Evolutionary conservation across 1,284 basidiomycete species (phyloP).

Genomic region (Trichosporon inkin): DNA sequence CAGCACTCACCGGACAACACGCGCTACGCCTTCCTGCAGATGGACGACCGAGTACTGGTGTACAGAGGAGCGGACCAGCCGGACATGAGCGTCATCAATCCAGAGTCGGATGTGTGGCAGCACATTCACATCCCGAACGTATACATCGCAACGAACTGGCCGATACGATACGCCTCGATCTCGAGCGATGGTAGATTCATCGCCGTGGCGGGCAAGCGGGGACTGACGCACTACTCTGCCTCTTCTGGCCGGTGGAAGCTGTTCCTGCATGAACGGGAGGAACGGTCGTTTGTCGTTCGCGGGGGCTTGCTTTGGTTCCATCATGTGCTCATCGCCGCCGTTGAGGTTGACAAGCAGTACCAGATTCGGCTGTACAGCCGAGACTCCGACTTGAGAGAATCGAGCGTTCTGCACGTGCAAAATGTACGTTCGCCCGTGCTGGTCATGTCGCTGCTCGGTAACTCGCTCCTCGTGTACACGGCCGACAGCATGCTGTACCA

Average conservation of each 20-base stretch:
- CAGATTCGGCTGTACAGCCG: constrained; percentile 93
- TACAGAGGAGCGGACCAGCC: constrained; percentile 96
- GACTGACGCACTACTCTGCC: constrained; percentile 89
- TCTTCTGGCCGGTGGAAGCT: constrained; percentile 93
- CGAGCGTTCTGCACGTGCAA: constrained; percentile 79
- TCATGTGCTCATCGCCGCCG: constrained; percentile 86
- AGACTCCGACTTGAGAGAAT: constrained; percentile 81
- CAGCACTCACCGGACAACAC: constrained; percentile 72
- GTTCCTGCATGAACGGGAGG: constrained; percentile 78
- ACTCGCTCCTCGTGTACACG: constrained; percentile 93
- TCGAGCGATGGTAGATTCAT: constrained; percentile 87
- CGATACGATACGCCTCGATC: constrained; percentile 86
- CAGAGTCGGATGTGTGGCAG: constrained; percentile 98
- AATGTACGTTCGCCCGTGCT: constrained; percentile 72
- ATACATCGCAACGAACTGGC: constrained; percentile 91
- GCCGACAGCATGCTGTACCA: constrained; percentile 93
- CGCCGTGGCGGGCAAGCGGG: constrained; percentile 86
- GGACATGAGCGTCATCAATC: constrained; percentile 96
- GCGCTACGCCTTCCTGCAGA: constrained; percentile 86
- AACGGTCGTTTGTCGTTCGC: constrained; percentile 79
- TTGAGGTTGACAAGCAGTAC: constrained; percentile 71
- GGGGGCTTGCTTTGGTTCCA: constrained; percentile 97
- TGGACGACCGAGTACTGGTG: constrained; percentile 91
- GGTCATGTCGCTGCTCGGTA: constrained; percentile 86
- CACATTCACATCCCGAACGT: constrained; percentile 78